Evolutionary conservation across 441 rosid genomes (phyloP).

Genomic region (Erodium trifolium): DNA sequence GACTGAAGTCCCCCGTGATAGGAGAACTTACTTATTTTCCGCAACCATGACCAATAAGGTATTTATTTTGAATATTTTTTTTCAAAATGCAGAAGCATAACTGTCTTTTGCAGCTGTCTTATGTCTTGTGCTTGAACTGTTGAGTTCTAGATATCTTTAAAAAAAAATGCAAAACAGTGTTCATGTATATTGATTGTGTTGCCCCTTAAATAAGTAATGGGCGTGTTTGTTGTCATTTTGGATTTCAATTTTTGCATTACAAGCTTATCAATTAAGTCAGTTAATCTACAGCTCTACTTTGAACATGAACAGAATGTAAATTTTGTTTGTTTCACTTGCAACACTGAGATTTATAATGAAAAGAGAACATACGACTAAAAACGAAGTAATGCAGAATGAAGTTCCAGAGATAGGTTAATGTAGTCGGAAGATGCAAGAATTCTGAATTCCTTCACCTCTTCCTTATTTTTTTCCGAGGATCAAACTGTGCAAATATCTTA

Average conservation of each 20-base stretch:
- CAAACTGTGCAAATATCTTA: background rate
- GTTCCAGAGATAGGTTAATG: background rate
- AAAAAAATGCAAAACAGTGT: background rate
- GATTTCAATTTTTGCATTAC: background rate
- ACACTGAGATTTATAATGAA: background rate
- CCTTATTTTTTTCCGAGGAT: background rate
- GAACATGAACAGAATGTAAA: background rate
- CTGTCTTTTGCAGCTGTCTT: no score
- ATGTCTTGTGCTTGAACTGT: background rate
- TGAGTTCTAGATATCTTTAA: background rate
- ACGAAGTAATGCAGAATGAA: background rate
- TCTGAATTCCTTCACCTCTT: background rate
- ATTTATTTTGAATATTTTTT: background rate
- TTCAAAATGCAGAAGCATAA: no score
- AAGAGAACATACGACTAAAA: background rate
- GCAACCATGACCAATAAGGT: constrained; percentile 99
- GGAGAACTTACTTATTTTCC: constrained; percentile 79
- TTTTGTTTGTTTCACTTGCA: background rate
- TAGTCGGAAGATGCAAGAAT: background rate
- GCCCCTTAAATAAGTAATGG: background rate
- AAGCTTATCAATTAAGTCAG: background rate
- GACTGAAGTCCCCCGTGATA: constrained; percentile 56
- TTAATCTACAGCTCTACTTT: background rate
- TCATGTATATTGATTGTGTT: background rate
- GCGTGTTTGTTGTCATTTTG: background rate